Evolutionary conservation across 805 yeast species (phyloP).

Genomic region (Candida tammaniensis): DNA sequence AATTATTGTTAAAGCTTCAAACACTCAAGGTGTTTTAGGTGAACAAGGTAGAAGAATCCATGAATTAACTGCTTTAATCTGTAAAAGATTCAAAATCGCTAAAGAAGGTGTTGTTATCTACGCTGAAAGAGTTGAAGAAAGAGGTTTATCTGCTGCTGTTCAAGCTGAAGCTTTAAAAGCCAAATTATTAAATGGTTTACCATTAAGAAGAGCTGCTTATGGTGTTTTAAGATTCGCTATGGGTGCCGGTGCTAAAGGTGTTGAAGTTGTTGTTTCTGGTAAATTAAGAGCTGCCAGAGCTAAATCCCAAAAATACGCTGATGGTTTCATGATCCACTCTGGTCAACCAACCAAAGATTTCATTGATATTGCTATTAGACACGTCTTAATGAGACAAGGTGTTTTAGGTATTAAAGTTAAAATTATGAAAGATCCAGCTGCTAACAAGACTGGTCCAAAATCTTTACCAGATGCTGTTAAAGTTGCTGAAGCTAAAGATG

Average conservation of each 20-base stretch:
- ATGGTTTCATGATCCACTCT: conserved; percentile 99
- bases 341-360: conserved; percentile 99
- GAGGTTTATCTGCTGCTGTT: conserved; percentile 99
- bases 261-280: conserved; percentile 99
- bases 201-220: conserved; percentile 99
- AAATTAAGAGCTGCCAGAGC: conserved; percentile 99
- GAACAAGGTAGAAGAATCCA: conserved; percentile 99
- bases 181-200: conserved; percentile 97
- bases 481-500: conserved; percentile 94
- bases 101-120: conserved; percentile 90
- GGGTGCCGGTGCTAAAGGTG: conserved; percentile 99
- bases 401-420: conserved; percentile 99
- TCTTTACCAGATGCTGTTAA: conserved; percentile 94
- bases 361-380: conserved; percentile 98
- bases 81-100: conserved; percentile 97
- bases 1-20: conserved; percentile 97
- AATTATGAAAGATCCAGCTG: conserved; percentile 98
- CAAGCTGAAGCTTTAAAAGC: conserved; percentile 99
- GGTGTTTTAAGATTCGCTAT: conserved; percentile 99
- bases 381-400: conserved; percentile 99
- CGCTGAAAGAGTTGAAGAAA: conserved; percentile 99
- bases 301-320: conserved; percentile 99
- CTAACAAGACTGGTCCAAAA: conserved; percentile 80
- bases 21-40: conserved; percentile 98
- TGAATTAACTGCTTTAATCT: conserved; percentile 95